These are phyloP conservation scores for Penicillium bialowiezense DNA, from an alignment of 495 filamentous ascomycete genomes.

Conservation along the genomic window DNA sequence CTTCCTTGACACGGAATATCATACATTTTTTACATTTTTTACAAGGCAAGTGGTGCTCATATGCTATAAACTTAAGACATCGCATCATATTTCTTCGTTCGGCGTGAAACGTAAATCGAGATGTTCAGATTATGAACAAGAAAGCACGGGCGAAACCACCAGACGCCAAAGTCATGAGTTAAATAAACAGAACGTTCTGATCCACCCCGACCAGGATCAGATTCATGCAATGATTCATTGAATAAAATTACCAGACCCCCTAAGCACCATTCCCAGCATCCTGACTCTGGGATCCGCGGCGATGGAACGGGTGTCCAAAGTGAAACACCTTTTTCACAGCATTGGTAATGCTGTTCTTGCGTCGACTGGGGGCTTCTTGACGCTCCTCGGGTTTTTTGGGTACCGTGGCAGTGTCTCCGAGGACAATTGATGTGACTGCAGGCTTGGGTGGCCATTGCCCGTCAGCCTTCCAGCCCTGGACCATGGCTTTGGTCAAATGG, in stretches of 20 bases:
- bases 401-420: conserved; percentile 30
- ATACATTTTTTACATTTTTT: too few relatives aligned
- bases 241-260: background rate
- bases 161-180: conserved; percentile 3
- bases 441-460: conserved; percentile 88
- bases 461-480: conserved; percentile 89
- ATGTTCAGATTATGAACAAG: conserved; percentile 6
- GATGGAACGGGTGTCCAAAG: conserved; percentile 44
- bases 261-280: conserved; percentile 17
- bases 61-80: background rate
- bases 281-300: conserved; percentile 35
- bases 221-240: conserved; percentile 5
- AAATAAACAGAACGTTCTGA: background rate
- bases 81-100: conserved; percentile 1
- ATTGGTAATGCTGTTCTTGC: conserved; percentile 39
- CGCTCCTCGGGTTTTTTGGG: conserved; percentile 19
- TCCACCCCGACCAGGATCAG: background rate
- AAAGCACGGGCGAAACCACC: background rate
- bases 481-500: conserved; percentile 76
- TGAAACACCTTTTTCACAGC: conserved; percentile 46
- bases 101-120: background rate
- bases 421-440: conserved; percentile 30
- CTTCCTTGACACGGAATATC: too few relatives aligned
- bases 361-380: conserved; percentile 20
- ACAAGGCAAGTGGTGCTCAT: too few relatives aligned